Conservation (phyloP, 441 rosid species). For the Euphorbia schlechtendalii region DNA sequence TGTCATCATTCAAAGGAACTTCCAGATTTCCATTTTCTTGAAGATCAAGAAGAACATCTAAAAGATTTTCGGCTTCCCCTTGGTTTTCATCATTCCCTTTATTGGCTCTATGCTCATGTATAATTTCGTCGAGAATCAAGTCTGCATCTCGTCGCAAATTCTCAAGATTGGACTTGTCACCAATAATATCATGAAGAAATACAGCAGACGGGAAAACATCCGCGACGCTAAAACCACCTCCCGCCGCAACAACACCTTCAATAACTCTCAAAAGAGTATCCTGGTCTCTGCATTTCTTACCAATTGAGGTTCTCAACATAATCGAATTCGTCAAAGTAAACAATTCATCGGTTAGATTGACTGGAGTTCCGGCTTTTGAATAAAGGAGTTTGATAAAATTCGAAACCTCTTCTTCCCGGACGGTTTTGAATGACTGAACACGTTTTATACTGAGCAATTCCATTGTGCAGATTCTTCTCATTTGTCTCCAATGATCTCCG, state of each 20-base stretch:
- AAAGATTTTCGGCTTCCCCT: background rate
- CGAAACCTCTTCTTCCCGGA: constrained; percentile 1
- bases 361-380: background rate
- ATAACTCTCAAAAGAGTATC: background rate
- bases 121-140: background rate
- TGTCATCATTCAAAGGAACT: background rate
- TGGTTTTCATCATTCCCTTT: background rate
- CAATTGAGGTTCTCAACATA: background rate
- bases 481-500: constrained; percentile 1
- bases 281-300: constrained; percentile 1
- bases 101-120: background rate
- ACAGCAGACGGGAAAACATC: background rate
- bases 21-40: background rate
- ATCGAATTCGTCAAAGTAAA: background rate
- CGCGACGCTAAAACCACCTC: background rate
- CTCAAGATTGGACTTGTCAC: background rate
- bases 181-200: background rate
- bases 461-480: background rate
- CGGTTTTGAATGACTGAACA: background rate
- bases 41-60: background rate
- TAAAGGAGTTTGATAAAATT: background rate
- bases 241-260: background rate
- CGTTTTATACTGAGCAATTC: background rate
- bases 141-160: background rate
- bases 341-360: background rate